Base-by-base conservation (phyloP, 306 rosid species). In the Vigna unguiculata region DNA sequence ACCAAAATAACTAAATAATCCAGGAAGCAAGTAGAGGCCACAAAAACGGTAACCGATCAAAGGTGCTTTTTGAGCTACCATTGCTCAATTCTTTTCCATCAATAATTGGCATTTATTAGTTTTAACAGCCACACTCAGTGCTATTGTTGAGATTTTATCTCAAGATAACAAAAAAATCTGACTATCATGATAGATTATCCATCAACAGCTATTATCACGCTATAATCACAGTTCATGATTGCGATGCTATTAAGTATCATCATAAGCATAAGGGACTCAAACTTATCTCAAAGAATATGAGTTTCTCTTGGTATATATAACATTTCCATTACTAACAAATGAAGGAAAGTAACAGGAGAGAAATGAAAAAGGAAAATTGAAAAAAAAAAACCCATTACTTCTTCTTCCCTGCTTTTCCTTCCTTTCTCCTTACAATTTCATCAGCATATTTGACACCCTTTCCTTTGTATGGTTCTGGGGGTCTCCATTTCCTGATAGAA, bases 401-500 rank as follows among this genome's bases (percentile, higher is more conserved):
- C 86, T 92, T 92, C 91, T 92, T 92, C 59, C 97, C 97, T 32
- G 97, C 99, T 79, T 95, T 95, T 51, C 97, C 97, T 77, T 92
- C 99, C 87, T 95, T 92, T 78, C 97, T 89, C 84, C 99, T 85
- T 15, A 95, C 73, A 38, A 95, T 20, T 84, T 95, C 97, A 74
- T 95, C 97, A 16, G 96, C 97, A 85, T 95, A 95, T 88, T 89
- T 95, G 67, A 95, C 83, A 83, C 99, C 99, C 87, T 95, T 95
- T 62, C 99, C 99, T 75, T 95, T 95, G 80, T 95, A 95, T 19
- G 99, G 99, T 75, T 95, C 99, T 9, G 99, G 99, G 15, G 99
- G 99, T 79, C 99, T 90, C 97, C 99, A 95, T 83, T 82, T 87
- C 84, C 97, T 86, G 65, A 92, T 80, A 0, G 97, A 88, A 59